These are phyloP conservation scores for Dipodascus albidus DNA, from an alignment of 805 yeast species.

Conservation along the genomic window DNA sequence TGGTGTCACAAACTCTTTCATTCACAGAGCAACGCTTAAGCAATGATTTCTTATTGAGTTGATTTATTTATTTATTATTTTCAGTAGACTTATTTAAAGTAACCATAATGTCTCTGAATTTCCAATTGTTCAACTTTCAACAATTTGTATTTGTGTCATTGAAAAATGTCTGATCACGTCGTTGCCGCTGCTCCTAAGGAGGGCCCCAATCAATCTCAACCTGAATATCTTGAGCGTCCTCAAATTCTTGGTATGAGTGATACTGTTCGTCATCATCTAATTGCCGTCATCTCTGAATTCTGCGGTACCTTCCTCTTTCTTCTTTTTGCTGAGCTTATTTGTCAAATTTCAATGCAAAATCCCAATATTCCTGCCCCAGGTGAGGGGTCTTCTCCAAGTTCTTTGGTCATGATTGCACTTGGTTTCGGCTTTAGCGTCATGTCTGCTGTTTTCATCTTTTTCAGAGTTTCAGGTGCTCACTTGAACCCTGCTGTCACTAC, in stretches of 20 bases:
- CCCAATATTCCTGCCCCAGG: constrained; percentile 21
- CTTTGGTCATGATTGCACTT: constrained; percentile 65
- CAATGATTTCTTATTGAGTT: no score
- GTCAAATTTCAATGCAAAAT: constrained; percentile 67
- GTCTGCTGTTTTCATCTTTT: constrained; percentile 58
- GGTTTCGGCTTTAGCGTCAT: constrained; percentile 83
- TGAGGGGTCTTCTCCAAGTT: constrained; percentile 49
- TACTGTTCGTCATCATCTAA: constrained; percentile 43
- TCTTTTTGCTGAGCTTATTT: constrained; percentile 73
- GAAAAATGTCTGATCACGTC: not conserved
- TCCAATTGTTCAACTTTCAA: no score
- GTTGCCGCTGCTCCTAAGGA: not conserved
- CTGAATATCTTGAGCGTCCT: not conserved
- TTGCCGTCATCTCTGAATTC: constrained; percentile 72
- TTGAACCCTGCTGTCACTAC: constrained; percentile 83
- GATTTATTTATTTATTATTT: no score
- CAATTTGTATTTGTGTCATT: not conserved
- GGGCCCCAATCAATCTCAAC: not conserved
- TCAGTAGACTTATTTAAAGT: no score
- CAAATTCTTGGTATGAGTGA: constrained; percentile 29
- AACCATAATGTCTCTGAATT: no score
- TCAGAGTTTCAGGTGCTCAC: constrained; percentile 79
- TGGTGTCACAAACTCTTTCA: no score
- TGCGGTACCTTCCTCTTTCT: constrained; percentile 78
- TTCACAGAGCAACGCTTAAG: no score